A percentile compares a stretch with the other conserved stretches of the same genome.
Evolutionary conservation across 371 early-diverging fungal genomes (phyloP).

Genomic region (Mortierella sp.): DNA sequence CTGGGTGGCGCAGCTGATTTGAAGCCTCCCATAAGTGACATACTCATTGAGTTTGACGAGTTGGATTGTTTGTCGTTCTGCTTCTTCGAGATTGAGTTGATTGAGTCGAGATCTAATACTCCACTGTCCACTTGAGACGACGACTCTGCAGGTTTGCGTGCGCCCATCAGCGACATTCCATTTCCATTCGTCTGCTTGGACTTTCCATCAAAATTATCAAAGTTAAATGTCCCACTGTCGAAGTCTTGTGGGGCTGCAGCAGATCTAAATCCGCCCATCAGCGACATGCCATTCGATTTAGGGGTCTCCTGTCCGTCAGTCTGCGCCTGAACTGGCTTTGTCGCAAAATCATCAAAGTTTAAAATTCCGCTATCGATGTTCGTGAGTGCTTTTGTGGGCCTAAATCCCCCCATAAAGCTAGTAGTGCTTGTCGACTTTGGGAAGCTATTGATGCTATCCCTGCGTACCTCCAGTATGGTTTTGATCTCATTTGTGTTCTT

Average conservation of each 20-base stretch:
- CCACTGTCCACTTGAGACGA: slow-evolving; percentile 29
- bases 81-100: slow-evolving; percentile 17
- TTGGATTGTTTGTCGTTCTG: slow-evolving; percentile 1
- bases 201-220: slow-evolving; percentile 33
- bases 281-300: slow-evolving; percentile 29
- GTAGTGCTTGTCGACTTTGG: slow-evolving; percentile 38
- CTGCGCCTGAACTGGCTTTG: slow-evolving; percentile 8
- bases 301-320: not conserved
- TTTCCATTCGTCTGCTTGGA: slow-evolving; percentile 13
- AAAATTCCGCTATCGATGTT: slow-evolving; percentile 28
- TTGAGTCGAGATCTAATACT: slow-evolving; percentile 39
- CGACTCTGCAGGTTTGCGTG: slow-evolving; percentile 10
- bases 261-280: slow-evolving; percentile 36
- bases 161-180: slow-evolving; percentile 41
- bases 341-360: slow-evolving; percentile 32
- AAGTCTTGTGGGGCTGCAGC: slow-evolving; percentile 4
- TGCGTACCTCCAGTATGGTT: slow-evolving; percentile 35
- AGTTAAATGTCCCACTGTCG: slow-evolving; percentile 29
- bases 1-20: slow-evolving; percentile 10
- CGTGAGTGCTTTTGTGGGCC: not conserved
- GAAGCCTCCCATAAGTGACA: slow-evolving; percentile 47
- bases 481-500: slow-evolving; percentile 17
- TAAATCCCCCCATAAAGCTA: slow-evolving; percentile 34
- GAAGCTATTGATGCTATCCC: slow-evolving; percentile 30
- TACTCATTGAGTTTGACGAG: slow-evolving; percentile 18